Evolutionary conservation across 176 grass and related monocot species (phyloP), one percentile per base, ranked within the genome.

Genomic region (Oropetium thomaeum): DNA sequence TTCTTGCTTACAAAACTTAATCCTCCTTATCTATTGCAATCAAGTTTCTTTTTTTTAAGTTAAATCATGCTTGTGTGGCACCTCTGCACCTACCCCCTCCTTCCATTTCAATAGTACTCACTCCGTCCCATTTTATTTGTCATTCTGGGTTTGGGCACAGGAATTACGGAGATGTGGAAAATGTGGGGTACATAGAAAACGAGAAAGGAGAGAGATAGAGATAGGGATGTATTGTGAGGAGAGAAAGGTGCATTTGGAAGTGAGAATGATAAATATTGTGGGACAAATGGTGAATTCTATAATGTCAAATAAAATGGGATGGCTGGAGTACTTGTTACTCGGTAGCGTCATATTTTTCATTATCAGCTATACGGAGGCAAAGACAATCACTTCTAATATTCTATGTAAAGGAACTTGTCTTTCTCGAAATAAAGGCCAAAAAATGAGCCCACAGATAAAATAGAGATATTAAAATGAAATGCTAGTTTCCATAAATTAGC

Each of bases 401-500:
- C 52, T 6, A 81, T 15, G 43, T 37, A 51, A 65, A 86, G 19
- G 61, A 31, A 74, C 15, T 60, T 69, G 34, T 55, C 26, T 51
- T 67, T 64, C 71, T 44, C 5, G 39, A 62, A 67, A 23, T 69
- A 62, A 81, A 70, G 16, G 54, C 12, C 27, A 20, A 26, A 62
- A 60, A 52, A 62, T 45, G 57, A 71, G 53, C 16, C 22, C 38
- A 31, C 8, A 51, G n/a, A 69, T 23, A 65, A 70, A 70, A 33
- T 41, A 55, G 45, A 39, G 20, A 58, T 17, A 20, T 25, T 70
- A 71, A 75, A 34, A 77, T 38, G 3, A 63, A 76, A 64, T 10
- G 16, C 30, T 13, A 65, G 73, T 77, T 12, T 72, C 40, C 27
- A 67, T 67, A 25, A 77, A 80, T 84, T 77, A 84, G 20, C 20